Conservation (phyloP, 2,329 filamentous ascomycete genomes). For the Apiospora malaysiana region DNA sequence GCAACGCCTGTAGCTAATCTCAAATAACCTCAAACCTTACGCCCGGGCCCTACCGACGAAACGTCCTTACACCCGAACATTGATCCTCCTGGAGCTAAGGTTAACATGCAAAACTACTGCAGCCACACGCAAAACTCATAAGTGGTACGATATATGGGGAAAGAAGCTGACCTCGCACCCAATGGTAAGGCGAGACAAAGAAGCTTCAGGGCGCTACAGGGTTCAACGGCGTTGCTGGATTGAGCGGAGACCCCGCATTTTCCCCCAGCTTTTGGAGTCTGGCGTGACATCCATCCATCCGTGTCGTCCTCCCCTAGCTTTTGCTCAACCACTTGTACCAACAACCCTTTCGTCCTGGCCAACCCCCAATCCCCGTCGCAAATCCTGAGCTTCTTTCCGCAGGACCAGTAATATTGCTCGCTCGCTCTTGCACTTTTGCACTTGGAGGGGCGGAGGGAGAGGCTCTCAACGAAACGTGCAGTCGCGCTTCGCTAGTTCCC, state of each 20-base stretch:
- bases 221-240: neutral
- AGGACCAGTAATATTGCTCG: neutral
- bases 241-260: conserved; percentile 13
- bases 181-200: neutral
- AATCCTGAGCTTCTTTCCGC: neutral
- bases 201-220: neutral
- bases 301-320: neutral
- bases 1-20: neutral
- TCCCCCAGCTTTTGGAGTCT: neutral
- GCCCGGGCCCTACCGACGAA: neutral
- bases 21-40: neutral
- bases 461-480: neutral
- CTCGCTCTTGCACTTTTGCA: too few species aligned
- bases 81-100: conserved; percentile 3
- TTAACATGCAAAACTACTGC: neutral
- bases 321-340: neutral
- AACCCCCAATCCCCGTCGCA: neutral
- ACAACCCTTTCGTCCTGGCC: conserved; percentile 5
- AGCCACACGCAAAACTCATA: neutral
- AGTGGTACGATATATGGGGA: conserved; percentile 4
- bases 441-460: neutral
- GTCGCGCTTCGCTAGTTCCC: neutral
- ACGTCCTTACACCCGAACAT: conserved; percentile 17
- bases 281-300: conserved; percentile 14
- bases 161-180: neutral